phyloP scores from a whole-genome alignment of 331 rosid species.

The Prunus yedoensis region DNA sequence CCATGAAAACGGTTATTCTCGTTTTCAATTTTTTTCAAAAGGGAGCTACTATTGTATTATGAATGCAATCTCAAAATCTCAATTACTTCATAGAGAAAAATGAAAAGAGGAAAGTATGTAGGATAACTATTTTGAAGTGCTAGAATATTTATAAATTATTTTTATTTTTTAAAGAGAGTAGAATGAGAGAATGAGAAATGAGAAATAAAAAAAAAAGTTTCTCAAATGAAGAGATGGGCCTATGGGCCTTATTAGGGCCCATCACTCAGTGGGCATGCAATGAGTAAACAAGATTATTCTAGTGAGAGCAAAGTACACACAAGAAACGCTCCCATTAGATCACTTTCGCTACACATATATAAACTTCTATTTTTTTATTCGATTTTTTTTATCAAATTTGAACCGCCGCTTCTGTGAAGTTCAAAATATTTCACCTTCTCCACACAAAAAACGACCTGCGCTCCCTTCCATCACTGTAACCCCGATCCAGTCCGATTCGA shows the following conservation, averaged over 20 bases:
- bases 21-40: too few relatives aligned
- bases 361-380: not conserved
- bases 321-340: not conserved
- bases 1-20: too few relatives aligned
- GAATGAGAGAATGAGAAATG: too few relatives aligned
- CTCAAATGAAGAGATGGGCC: not conserved
- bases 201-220: not conserved
- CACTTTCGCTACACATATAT: not conserved
- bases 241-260: conserved; percentile 1
- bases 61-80: too few relatives aligned
- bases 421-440: conserved; percentile 40
- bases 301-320: not conserved
- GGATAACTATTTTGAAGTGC: too few relatives aligned
- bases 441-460: not conserved
- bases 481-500: conserved; percentile 16
- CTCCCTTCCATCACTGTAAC: not conserved
- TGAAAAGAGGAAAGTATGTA: too few relatives aligned
- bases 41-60: too few relatives aligned
- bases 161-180: too few relatives aligned
- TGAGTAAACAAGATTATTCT: not conserved
- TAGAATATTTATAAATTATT: too few relatives aligned
- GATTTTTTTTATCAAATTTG: conserved; percentile 13
- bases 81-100: too few relatives aligned
- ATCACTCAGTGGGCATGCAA: not conserved
- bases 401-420: conserved; percentile 48